A percentile compares a stretch with the other conserved stretches of the same genome.
Conservation (phyloP, 352 stramenopile species). For the Phytopythium montanum region DNA sequence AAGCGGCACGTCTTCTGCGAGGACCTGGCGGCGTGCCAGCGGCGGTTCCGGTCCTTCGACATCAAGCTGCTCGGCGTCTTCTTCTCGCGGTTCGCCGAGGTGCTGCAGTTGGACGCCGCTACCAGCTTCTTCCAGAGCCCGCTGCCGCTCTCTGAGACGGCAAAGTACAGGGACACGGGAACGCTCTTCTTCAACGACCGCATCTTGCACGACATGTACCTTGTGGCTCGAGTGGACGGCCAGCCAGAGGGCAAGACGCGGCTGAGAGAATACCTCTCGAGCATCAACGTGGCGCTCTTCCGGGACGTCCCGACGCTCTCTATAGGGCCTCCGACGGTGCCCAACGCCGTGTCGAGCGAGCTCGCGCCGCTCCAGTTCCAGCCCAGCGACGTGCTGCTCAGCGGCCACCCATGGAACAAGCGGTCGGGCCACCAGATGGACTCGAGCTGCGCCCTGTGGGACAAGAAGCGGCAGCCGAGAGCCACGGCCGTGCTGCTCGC, state of each 20-base stretch:
- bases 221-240: conserved; percentile 27
- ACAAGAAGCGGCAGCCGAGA: conserved; percentile 57
- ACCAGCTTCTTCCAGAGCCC: conserved; percentile 59
- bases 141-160: conserved; percentile 44
- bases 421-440: conserved; percentile 66
- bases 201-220: conserved; percentile 38
- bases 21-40: conserved; percentile 36
- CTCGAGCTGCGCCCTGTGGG: conserved; percentile 75
- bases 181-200: conserved; percentile 60
- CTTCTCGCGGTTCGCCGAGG: conserved; percentile 65
- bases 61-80: conserved; percentile 59
- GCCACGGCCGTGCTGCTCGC: conserved; percentile 60
- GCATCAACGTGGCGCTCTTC: conserved; percentile 48
- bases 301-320: conserved; percentile 29
- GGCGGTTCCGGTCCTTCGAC: conserved; percentile 42
- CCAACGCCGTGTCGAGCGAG: conserved; percentile 15
- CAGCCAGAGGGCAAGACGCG: conserved; percentile 24
- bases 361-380: conserved; percentile 25
- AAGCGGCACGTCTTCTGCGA: conserved; percentile 49
- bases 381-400: conserved; percentile 51
- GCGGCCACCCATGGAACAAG: conserved; percentile 63
- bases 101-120: conserved; percentile 72
- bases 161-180: conserved; percentile 46
- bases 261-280: conserved; percentile 50
- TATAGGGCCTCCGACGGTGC: conserved; percentile 15